Evolutionary conservation across 169 alveolate genomes (phyloP), one percentile per base, ranked within the genome.

Genomic region (Hepatocystis sp.): DNA sequence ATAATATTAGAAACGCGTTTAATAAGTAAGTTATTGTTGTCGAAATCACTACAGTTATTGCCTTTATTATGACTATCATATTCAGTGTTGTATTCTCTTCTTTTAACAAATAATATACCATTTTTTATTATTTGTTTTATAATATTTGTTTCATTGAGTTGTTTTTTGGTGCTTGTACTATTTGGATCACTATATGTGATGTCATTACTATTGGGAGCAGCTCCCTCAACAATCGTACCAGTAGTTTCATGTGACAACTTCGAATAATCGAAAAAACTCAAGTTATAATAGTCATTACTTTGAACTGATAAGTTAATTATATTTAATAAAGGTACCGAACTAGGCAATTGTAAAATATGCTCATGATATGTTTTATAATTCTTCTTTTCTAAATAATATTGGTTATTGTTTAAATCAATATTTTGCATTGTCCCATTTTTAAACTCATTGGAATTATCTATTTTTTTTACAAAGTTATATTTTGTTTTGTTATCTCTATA

Each of bases 41-140:
- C n/a, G n/a, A n/a, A n/a, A n/a, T n/a, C n/a, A n/a, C n/a, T n/a
- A n/a, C n/a, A n/a, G n/a, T n/a, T n/a, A n/a, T n/a, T n/a, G n/a
- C n/a, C n/a, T n/a, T n/a, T n/a, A n/a, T n/a, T n/a, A n/a, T n/a
- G n/a, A n/a, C n/a, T n/a, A n/a, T n/a, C n/a, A n/a, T n/a, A n/a
- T n/a, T n/a, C n/a, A n/a, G n/a, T n/a, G n/a, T n/a, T n/a, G n/a
- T n/a, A 51, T 63, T 81, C 89, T 7, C 21, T 52, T 42, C 42
- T 81, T 30, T 81, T 81, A 49, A 81, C 89, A 66, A 81, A 81
- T 53, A 81, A 5, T 25, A 81, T 63, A 8, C 89, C 89, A 42
- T 67, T 63, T 11, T 51, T 81, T 25, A 81, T 81, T 32, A 81
- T 81, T 49, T 42, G 60, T 36, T 52, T 81, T 42, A 81, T 55